phyloP scores from a whole-genome alignment of 768 basidiomycete genomes.

The Termitomyces heimii region DNA sequence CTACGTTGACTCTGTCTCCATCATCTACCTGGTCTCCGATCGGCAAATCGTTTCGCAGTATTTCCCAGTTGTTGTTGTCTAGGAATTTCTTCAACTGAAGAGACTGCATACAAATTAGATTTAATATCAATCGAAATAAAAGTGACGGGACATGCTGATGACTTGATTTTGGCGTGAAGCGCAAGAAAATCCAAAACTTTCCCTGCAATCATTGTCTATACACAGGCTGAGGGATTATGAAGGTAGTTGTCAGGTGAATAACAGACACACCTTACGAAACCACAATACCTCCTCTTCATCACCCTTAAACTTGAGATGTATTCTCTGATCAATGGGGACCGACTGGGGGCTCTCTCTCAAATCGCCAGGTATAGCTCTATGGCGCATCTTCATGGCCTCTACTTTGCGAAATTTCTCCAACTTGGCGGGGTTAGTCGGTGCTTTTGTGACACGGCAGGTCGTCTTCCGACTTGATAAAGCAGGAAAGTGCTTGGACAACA shows the following conservation, averaged over 20 bases:
- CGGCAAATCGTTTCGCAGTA: slow-evolving; percentile 41
- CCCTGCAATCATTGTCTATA: slow-evolving; percentile 50
- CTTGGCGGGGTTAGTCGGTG: slow-evolving; percentile 46
- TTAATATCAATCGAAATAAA: not conserved
- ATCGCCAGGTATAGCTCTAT: slow-evolving; percentile 59
- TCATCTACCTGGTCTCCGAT: slow-evolving; percentile 51
- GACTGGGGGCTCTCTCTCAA: slow-evolving; percentile 44
- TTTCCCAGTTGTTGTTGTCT: slow-evolving; percentile 18
- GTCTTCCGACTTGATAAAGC: slow-evolving; percentile 17
- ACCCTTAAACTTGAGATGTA: slow-evolving; percentile 45
- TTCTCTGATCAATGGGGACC: slow-evolving; percentile 47
- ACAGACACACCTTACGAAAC: slow-evolving; percentile 58
- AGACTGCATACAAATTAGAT: slow-evolving; percentile 25
- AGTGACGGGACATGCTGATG: slow-evolving; percentile 20
- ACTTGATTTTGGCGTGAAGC: slow-evolving; percentile 26
- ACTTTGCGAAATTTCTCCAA: slow-evolving; percentile 49
- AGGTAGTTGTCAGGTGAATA: not conserved
- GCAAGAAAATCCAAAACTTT: slow-evolving; percentile 55
- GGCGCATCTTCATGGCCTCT: slow-evolving; percentile 71
- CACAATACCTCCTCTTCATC: slow-evolving; percentile 43
- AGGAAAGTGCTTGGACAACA: slow-evolving; percentile 51
- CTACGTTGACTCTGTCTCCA: slow-evolving; percentile 29
- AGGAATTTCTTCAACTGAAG: slow-evolving; percentile 29
- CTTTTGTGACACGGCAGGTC: slow-evolving; percentile 21
- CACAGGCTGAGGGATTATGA: not conserved